These are phyloP conservation scores for Neofusicoccum parvum DNA, from an alignment of 2,329 filamentous ascomycete genomes.

Conservation along the genomic window DNA sequence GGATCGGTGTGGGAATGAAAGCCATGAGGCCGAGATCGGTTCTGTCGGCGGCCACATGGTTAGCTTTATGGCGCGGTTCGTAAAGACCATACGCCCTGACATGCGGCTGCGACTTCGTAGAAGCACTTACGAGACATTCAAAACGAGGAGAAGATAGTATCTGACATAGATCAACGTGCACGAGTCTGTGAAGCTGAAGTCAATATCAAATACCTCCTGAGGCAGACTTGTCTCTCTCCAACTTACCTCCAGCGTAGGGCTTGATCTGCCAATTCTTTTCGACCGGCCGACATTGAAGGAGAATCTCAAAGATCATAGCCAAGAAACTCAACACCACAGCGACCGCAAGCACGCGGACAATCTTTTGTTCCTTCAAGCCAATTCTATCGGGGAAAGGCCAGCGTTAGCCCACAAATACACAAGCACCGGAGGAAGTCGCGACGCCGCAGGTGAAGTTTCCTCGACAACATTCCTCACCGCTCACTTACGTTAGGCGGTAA, in stretches of 20 bases:
- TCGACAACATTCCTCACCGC: slow-evolving; percentile 28
- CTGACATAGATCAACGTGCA: slow-evolving; percentile 39
- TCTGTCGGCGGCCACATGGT: not conserved
- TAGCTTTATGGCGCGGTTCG: not conserved
- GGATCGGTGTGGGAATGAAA: slow-evolving; percentile 44
- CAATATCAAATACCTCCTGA: not conserved
- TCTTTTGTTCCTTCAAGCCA: not conserved
- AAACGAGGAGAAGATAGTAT: slow-evolving; percentile 40
- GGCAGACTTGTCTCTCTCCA: not conserved
- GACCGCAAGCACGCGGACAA: not conserved
- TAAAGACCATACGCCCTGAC: no score
- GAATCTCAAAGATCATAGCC: slow-evolving; percentile 39
- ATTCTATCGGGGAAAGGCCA: not conserved
- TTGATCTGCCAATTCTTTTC: slow-evolving; percentile 46
- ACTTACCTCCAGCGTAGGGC: slow-evolving; percentile 42
- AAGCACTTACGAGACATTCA: slow-evolving; percentile 34
- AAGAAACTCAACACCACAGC: slow-evolving; percentile 29
- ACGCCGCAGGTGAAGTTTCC: no score
- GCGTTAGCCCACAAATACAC: no score
- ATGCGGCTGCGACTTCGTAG: not conserved
- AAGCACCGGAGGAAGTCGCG: no score
- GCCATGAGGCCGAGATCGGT: slow-evolving; percentile 44
- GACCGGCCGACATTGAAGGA: slow-evolving; percentile 37
- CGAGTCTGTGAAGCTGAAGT: slow-evolving; percentile 19
- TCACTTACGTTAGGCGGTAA: slow-evolving; percentile 45